Evolutionary conservation across 2,329 filamentous ascomycete species (phyloP).

Genomic region (Fusarium heterosporum): DNA sequence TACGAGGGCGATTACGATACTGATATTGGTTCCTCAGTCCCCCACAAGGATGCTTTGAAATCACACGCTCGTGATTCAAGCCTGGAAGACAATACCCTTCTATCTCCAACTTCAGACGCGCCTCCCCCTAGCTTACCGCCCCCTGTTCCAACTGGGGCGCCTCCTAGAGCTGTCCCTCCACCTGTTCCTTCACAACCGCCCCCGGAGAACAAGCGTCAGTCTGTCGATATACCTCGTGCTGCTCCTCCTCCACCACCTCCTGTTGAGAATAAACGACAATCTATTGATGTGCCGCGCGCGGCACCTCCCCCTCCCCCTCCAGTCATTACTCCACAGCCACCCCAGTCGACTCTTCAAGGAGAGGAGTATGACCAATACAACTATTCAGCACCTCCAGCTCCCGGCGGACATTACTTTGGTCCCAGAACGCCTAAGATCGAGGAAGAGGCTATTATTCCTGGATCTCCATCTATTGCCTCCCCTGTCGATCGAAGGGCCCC

Average conservation of each 20-base stretch:
- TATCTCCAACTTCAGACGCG: constrained; percentile 62
- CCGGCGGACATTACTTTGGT: constrained; percentile 48
- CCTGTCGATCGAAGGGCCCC: constrained; percentile 61
- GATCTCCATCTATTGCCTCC: constrained; percentile 58
- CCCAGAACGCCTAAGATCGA: constrained; percentile 56
- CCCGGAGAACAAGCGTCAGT: constrained; percentile 67
- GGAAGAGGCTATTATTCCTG: constrained; percentile 62
- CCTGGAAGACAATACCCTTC: constrained; percentile 75
- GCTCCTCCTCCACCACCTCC: constrained; percentile 76
- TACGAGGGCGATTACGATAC: constrained; percentile 99
- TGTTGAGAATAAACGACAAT: constrained; percentile 68
- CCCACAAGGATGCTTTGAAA: constrained; percentile 92
- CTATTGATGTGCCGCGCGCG: constrained; percentile 76
- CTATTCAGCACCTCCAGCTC: constrained; percentile 57
- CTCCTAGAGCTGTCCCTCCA: constrained; percentile 72
- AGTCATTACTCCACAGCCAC: constrained; percentile 63
- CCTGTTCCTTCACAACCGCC: constrained; percentile 72
- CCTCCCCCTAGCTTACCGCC: constrained; percentile 62
- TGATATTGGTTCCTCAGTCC: constrained; percentile 93
- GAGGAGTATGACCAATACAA: constrained; percentile 79
- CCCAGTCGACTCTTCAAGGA: constrained; percentile 57
- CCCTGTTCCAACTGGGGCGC: constrained; percentile 65
- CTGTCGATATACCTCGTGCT: constrained; percentile 76
- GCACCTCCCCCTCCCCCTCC: constrained; percentile 76
- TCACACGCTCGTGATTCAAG: constrained; percentile 82